A percentile compares a stretch with the other conserved stretches of the same genome.
Conservation (phyloP, 306 rosid species). For the Trifolium dubium region DNA sequence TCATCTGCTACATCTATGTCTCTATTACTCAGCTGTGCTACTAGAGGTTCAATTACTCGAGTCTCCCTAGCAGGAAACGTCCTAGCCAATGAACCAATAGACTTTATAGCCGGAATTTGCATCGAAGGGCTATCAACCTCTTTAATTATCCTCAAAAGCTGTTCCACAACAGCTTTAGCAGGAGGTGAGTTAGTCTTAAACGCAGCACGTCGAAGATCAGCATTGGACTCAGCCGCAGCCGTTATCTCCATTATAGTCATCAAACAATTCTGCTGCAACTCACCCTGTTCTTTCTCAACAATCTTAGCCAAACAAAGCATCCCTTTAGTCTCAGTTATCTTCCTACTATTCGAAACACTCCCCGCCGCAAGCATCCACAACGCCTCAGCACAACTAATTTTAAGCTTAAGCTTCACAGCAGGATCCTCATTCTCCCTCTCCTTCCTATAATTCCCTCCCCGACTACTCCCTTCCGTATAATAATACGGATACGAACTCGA, state of each 20-base stretch:
- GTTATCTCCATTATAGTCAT: conserved; percentile 79
- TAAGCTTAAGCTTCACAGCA: conserved; percentile 60
- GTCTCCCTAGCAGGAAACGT: conserved; percentile 90
- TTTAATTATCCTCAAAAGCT: conserved; percentile 65
- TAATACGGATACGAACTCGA: conserved; percentile 44
- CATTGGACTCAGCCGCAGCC: conserved; percentile 68
- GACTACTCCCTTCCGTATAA: conserved; percentile 60
- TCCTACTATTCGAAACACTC: conserved; percentile 69
- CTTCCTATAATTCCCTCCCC: conserved; percentile 61
- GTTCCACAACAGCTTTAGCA: conserved; percentile 83
- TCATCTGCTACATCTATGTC: conserved; percentile 60
- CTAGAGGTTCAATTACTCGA: conserved; percentile 67
- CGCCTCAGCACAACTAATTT: conserved; percentile 67
- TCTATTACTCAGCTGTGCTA: conserved; percentile 56
- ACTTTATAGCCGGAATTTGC: conserved; percentile 64
- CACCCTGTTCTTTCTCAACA: conserved; percentile 74
- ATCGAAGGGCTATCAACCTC: conserved; percentile 58
- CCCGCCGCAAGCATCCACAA: conserved; percentile 81
- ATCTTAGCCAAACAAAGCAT: conserved; percentile 83
- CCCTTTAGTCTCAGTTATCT: conserved; percentile 80
- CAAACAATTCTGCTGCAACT: conserved; percentile 72
- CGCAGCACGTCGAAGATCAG: conserved; percentile 70
- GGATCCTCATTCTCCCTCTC: conserved; percentile 85
- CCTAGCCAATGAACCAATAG: conserved; percentile 83
- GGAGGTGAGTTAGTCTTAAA: conserved; percentile 75